Evolutionary conservation across 2,329 filamentous ascomycete genomes (phyloP), one percentile per base, ranked within the genome.

Genomic region (Alternaria metachromatica): DNA sequence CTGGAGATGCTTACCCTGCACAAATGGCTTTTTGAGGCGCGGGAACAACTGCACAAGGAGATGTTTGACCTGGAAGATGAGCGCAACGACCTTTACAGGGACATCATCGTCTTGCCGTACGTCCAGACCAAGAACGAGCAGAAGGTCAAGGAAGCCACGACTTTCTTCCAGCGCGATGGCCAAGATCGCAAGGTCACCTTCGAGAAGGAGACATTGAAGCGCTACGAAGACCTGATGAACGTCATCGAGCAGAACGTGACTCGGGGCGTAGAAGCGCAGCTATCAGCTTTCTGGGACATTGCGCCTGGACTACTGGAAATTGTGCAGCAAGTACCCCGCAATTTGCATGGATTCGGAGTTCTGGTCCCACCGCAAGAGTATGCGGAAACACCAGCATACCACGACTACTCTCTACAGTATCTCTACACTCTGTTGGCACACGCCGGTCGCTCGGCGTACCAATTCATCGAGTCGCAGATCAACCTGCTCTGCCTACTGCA

Each of bases 271-370:
- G 94, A 97, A 77, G 88, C 93, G 59, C 96, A 98, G 80, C 87
- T 97, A 3, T 94, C 91, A 10, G 94, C 95, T 0, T 99, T 98
- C 79, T 99, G 96, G 96, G 96, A 99, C 76, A 97, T 98, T 73
- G 95, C 94, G 2, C 96, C 96, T 3, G 89, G 90, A 4, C 86
- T 99, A 0, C 86, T 91, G 25, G 86, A 89, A 15, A 84, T 98
- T 50, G 86, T 97, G 11, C 92, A 97, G 63, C 91, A 92, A 72
- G 90, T 97, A 21, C 94, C 94, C 0, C 77, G 81, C 2, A 81
- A 85, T n/a, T 76, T 87, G 25, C 71, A 76, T 4, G 82, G 81
- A 1, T 94, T 97, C 80, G 84, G 88, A 21, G 87, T 97, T 51
- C 87, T 91, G 71, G 94, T 98, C 49, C 94, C 96, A 0, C 77